Base-by-base conservation (phyloP, 768 basidiomycete genomes). In the Clavulina sp. region DNA sequence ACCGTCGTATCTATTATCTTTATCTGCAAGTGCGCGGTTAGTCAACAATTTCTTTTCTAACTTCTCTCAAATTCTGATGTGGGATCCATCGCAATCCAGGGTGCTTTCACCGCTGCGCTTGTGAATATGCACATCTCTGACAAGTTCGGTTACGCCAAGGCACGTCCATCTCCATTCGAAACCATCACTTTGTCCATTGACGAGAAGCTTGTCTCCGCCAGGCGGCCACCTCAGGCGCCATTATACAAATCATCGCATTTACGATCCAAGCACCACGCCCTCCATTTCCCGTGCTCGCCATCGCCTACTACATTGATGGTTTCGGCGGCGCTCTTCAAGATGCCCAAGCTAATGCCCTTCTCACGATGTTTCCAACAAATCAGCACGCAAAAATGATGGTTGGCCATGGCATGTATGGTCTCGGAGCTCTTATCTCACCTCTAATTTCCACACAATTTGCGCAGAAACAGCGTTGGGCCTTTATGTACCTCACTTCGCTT, bases 361-460 rank as follows among this genome's bases (percentile, higher is more conserved):
- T 69, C 2, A 68, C 70, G 0, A 63, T 68, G 23, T 57, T 75
- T 18, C 66, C 66, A 4, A 63, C 63, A 16, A 64, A 69, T 41
- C 61, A 65, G 7, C 61, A 63, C 36, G 52, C 62, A n/a, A 71
- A 71, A 31, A 70, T 71, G 67, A 65, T 66, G 2, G 38, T 69
- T 3, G 50, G 69, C 13, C 71, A 72, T 23, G 68, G 69, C 18
- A 63, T 65, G 41, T 66, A 66, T 50, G n/a, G n/a, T n/a, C n/a
- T 63, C 18, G 68, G 68, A 9, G 68, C 67, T 0, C 60, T 68
- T 30, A 55, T 61, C 33, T 59, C 86, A 0, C 88, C 89, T 2
- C 70, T 92, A 16, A 76, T 81, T 0, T 73, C 87, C 0, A 92
- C 89, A 0, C 82, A 87, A 52, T 91, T 92, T 57, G 70, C 83